Base-by-base conservation (phyloP, 2,329 filamentous ascomycete species). In the Hysterium pulicare region DNA sequence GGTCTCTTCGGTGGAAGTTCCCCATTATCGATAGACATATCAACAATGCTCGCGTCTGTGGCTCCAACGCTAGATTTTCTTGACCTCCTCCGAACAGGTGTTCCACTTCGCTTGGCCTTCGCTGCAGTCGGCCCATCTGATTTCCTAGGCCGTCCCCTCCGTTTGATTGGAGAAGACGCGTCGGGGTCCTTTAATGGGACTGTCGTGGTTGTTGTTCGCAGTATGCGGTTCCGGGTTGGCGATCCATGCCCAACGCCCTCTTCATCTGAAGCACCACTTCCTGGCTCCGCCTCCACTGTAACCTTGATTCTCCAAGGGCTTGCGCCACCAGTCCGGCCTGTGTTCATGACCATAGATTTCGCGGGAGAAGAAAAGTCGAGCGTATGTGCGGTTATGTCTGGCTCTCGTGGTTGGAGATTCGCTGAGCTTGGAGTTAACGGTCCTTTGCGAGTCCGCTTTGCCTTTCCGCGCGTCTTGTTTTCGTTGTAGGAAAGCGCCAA, bases 261-360 rank as follows among this genome's bases (percentile, higher is more conserved):
- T 26, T 51, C 53, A 39, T 67, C 61, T 13, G 40, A 47, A 20
- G 33, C 34, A 9, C 46, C 46, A 41, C 51, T 58, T 15, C 59
- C 58, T 28, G 69, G 70, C 48, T 74, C 70, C 11, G 72, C 71
- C 49, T 75, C 60, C 8, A 76, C 72, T 2, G 73, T 76, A 41
- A 76, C 72, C 42, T 71, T 73, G 57, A 75, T 72, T 44, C 67
- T 66, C 71, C 70, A 74, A 16, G 72, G 72, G 50, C 69, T 74
- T 22, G 59, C 62, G 40, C 61, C 64, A 13, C 57, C 58, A 10
- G 57, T 52, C 11, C 62, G 53, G 15, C 64, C 67, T 6, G 71
- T 70, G 46, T 67, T 67, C 49, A 75, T 46, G 32, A 72, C 55
- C 55, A 75, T 67, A 1, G 71, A 71, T 44, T 74, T 75, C 34